Conservation (phyloP, 371 early-diverging fungal species). For the Mortierella sp. region DNA sequence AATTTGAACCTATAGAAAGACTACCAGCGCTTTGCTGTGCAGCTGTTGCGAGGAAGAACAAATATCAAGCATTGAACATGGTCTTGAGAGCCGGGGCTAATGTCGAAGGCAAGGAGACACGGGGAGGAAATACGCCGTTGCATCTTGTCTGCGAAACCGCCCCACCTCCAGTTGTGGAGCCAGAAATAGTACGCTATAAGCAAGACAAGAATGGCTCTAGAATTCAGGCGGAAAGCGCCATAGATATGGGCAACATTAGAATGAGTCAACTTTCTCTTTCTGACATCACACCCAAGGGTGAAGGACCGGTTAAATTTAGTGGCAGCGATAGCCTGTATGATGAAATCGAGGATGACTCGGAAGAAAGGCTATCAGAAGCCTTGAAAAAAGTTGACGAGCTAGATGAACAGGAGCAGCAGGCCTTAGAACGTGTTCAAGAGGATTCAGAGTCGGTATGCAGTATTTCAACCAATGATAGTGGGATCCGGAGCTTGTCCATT, state of each 20-base stretch:
- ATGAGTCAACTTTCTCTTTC: slow-evolving; percentile 30
- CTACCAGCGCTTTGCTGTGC: slow-evolving; percentile 53
- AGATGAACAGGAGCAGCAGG: slow-evolving; percentile 39
- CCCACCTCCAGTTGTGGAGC: slow-evolving; percentile 21
- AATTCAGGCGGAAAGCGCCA: slow-evolving; percentile 1
- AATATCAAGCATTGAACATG: slow-evolving; percentile 49
- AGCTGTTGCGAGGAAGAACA: slow-evolving; percentile 54
- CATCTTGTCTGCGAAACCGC: slow-evolving; percentile 54
- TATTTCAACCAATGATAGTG: slow-evolving; percentile 12
- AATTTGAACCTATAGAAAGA: slow-evolving; percentile 42
- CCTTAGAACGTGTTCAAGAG: slow-evolving; percentile 35
- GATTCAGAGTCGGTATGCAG: slow-evolving; percentile 32
- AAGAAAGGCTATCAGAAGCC: slow-evolving; percentile 26
- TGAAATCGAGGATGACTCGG: slow-evolving; percentile 14
- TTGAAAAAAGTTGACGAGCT: slow-evolving; percentile 28
- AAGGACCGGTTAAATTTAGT: not conserved
- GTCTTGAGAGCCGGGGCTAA: slow-evolving; percentile 54
- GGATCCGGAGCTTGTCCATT: not conserved
- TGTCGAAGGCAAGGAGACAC: slow-evolving; percentile 44
- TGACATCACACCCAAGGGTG: slow-evolving; percentile 5
- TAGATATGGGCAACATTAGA: slow-evolving; percentile 2
- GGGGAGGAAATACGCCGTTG: slow-evolving; percentile 48
- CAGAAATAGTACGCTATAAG: slow-evolving; percentile 8
- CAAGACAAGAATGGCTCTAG: slow-evolving; percentile 17
- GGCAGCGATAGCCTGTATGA: not conserved